Conservation (phyloP, 306 rosid species). For the Inga leiocalycina region DNA sequence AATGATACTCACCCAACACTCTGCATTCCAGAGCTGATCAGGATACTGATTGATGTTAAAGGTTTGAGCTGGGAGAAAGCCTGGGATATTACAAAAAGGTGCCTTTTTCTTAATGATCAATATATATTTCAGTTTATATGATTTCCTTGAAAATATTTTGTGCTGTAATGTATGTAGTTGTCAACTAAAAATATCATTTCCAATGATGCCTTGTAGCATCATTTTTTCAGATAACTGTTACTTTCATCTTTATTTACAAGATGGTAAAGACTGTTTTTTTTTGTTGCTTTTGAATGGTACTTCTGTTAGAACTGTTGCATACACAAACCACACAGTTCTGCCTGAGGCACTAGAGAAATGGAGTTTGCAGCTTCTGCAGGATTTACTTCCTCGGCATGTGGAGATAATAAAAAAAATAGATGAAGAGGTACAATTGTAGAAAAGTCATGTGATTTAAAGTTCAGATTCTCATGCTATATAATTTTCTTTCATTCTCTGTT, state of each 20-base stretch:
- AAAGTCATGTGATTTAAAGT: slow-evolving; percentile 8
- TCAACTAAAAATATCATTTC: neutral
- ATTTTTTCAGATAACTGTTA: neutral
- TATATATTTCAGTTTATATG: slow-evolving; percentile 1
- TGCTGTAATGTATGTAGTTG: neutral
- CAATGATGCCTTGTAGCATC: neutral
- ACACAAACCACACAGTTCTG: slow-evolving; percentile 94
- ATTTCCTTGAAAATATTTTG: slow-evolving; percentile 5
- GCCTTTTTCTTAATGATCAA: slow-evolving; percentile 11
- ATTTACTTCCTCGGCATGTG: slow-evolving; percentile 89
- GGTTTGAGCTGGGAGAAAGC: slow-evolving; percentile 83
- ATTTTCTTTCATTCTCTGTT: slow-evolving; percentile 10
- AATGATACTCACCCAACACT: slow-evolving; percentile 97
- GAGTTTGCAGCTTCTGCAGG: slow-evolving; percentile 80
- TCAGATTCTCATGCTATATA: slow-evolving; percentile 20
- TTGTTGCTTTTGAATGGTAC: slow-evolving; percentile 7
- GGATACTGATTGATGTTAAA: slow-evolving; percentile 74
- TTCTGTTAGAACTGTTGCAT: slow-evolving; percentile 76
- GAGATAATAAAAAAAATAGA: slow-evolving; percentile 80
- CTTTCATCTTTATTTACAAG: slow-evolving; percentile 11
- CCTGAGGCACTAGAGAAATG: slow-evolving; percentile 99
- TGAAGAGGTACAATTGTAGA: slow-evolving; percentile 65
- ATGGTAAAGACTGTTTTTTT: slow-evolving; percentile 8
- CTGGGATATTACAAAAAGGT: slow-evolving; percentile 87
- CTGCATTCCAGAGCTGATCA: slow-evolving; percentile 83